phyloP scores from a whole-genome alignment of 2,329 filamentous ascomycete species.

The Diaporthe longicolla region DNA sequence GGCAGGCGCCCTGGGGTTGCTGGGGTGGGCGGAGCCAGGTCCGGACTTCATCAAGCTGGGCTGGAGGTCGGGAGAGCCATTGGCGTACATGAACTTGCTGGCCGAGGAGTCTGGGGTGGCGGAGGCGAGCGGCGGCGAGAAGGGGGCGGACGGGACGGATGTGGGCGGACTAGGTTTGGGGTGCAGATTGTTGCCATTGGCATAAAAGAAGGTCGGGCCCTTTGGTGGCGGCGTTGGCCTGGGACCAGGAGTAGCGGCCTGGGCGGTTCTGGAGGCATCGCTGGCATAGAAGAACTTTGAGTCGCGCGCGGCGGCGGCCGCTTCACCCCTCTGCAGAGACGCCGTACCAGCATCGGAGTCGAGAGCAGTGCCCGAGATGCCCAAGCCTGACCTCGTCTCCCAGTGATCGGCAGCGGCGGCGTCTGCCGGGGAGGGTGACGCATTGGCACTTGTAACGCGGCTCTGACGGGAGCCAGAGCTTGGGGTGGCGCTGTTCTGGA shows the following conservation, averaged over 20 bases:
- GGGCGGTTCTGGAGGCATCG: slow-evolving; percentile 71
- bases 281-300: slow-evolving; percentile 94
- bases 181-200: slow-evolving; percentile 63
- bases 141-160: slow-evolving; percentile 43
- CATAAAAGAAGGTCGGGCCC: slow-evolving; percentile 68
- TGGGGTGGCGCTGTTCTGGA: slow-evolving; percentile 81
- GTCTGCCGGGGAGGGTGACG: slow-evolving; percentile 70
- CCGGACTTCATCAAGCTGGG: slow-evolving; percentile 54
- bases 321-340: slow-evolving; percentile 48
- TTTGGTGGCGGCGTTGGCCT: slow-evolving; percentile 49
- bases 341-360: slow-evolving; percentile 44
- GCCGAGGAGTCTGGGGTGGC: slow-evolving; percentile 57
- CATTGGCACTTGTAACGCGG: slow-evolving; percentile 77
- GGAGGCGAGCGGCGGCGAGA: slow-evolving; percentile 53
- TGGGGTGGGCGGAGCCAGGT: slow-evolving; percentile 63
- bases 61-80: slow-evolving; percentile 70
- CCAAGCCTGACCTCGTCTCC: slow-evolving; percentile 56
- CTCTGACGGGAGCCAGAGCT: slow-evolving; percentile 81
- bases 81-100: slow-evolving; percentile 83
- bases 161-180: slow-evolving; percentile 50
- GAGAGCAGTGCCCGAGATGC: slow-evolving; percentile 51
- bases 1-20: slow-evolving; percentile 58
- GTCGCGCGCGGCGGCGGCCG: slow-evolving; percentile 55
- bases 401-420: slow-evolving; percentile 47
- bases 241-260: slow-evolving; percentile 55